phyloP scores from a whole-genome alignment of 495 filamentous ascomycete species.

The Symbiotaphrina buchneri region DNA sequence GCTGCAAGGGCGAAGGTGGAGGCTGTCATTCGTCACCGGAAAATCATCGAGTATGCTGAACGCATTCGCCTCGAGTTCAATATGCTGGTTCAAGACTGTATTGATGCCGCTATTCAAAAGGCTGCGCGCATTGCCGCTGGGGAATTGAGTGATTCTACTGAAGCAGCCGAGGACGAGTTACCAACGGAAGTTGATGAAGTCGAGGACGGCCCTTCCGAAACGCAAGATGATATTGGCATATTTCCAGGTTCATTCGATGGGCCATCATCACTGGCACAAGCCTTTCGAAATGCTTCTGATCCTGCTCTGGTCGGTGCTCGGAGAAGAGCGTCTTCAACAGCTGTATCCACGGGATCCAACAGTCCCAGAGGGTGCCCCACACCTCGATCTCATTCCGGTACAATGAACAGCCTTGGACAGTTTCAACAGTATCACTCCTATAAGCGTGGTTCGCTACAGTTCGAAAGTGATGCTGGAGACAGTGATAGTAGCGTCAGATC shows the following conservation, averaged over 20 bases:
- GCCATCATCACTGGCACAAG: constrained; percentile 30
- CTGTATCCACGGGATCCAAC: constrained; percentile 53
- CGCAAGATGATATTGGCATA: constrained; percentile 3
- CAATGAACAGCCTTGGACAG: constrained; percentile 34
- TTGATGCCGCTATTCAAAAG: constrained; percentile 76
- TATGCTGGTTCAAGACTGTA: constrained; percentile 79
- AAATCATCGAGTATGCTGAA: constrained; percentile 89
- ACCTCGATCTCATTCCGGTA: constrained; percentile 63
- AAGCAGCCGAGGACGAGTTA: constrained; percentile 26
- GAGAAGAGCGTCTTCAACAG: constrained; percentile 32
- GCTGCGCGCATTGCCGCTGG: constrained; percentile 73
- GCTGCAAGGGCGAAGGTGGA: constrained; percentile 76
- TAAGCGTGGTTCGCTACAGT: constrained; percentile 46
- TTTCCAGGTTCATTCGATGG: constrained; percentile 31
- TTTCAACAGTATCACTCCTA: constrained; percentile 36
- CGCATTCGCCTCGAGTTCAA: constrained; percentile 85
- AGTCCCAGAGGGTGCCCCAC: constrained; percentile 86
- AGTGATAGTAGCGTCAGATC: constrained; percentile 75
- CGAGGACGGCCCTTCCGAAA: background rate
- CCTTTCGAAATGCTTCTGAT: constrained; percentile 21
- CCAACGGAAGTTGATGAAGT: constrained; percentile 11
- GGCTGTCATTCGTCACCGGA: constrained; percentile 70
- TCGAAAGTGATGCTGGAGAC: constrained; percentile 56
- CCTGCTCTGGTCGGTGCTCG: constrained; percentile 12
- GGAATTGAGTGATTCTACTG: constrained; percentile 49